Evolutionary conservation across 345 rosid genomes (phyloP), one percentile per base, ranked within the genome.

Genomic region (Barbarea vulgaris): DNA sequence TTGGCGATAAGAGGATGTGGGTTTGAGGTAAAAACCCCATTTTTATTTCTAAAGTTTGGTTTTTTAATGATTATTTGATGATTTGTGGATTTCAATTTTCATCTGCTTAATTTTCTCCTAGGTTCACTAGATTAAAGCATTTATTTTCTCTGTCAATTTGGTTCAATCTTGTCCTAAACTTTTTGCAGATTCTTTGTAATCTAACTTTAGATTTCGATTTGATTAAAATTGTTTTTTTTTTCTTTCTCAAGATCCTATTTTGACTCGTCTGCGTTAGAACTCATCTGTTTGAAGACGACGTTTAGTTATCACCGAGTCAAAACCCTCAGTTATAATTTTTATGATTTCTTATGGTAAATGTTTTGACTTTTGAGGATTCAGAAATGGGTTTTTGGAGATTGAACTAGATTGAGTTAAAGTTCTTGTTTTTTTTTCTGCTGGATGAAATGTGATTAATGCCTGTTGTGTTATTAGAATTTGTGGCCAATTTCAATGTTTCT

Each of bases 1-100:
- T 80, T 74, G 83, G 75, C 46, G 81, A 79, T 79, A 52, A 67
- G 70, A 78, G 11, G 78, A 73, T 79, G 81, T 73, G 81, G 65
- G 53, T 79, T 54, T 79, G 78, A 79, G 81, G 81, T 79, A 79
- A 79, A 73, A 61, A 24, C 9, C 48, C 9, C 69, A 10, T 44
- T 54, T 77, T 55, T 13, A 8, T 17, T 62, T 63, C 12, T 42
- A 9, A 58, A 60, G 4, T 17, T 68, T 37, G 9, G 37, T 59
- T 48, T 37, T 33, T 9, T 57, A 9, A 9, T 47, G 39, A 52
- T 72, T 47, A 33, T 55, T 15, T 47, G 51, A 57, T 67, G 75
- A 76, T 60, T 69, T 76, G 55, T 75, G 69, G 55, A 65, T 60
- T 68, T 51, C 24, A 21, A 15, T 36, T 71, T 63, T n/a, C 14